A percentile compares a stretch with the other conserved stretches of the same genome.
These are phyloP conservation scores for Stemphylium vesicarium DNA, from an alignment of 2,329 filamentous ascomycete genomes.

Conservation along the genomic window DNA sequence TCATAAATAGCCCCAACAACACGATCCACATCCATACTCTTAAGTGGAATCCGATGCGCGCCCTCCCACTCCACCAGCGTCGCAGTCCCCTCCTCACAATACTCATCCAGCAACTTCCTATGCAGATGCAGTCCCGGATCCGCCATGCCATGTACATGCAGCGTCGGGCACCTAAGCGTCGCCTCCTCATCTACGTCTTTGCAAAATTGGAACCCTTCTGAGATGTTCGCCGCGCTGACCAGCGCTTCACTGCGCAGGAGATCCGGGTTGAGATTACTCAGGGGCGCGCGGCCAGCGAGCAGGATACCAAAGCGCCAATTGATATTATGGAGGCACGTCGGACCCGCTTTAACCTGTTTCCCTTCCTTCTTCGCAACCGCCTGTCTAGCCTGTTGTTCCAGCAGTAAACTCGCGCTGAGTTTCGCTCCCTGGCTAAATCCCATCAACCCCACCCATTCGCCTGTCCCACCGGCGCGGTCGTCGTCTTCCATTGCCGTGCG, in stretches of 20 bases:
- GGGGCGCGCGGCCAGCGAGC: slow-evolving; percentile 66
- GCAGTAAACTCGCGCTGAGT: slow-evolving; percentile 53
- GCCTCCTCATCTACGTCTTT: slow-evolving; percentile 50
- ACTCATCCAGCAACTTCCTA: slow-evolving; percentile 61
- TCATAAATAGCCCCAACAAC: slow-evolving; percentile 61
- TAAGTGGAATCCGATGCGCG: slow-evolving; percentile 73
- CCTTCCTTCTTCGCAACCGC: slow-evolving; percentile 37
- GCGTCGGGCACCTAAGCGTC: slow-evolving; percentile 64
- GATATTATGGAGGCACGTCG: slow-evolving; percentile 33
- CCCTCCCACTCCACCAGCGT: slow-evolving; percentile 76
- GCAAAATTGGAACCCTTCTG: slow-evolving; percentile 50
- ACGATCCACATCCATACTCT: slow-evolving; percentile 66
- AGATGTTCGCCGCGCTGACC: slow-evolving; percentile 51
- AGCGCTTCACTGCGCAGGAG: slow-evolving; percentile 46
- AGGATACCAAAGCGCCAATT: slow-evolving; percentile 67
- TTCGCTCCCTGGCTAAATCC: slow-evolving; percentile 61
- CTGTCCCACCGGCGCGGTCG: slow-evolving; percentile 47
- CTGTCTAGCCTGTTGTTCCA: slow-evolving; percentile 65
- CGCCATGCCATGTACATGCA: slow-evolving; percentile 71
- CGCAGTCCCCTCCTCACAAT: slow-evolving; percentile 62
- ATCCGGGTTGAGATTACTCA: slow-evolving; percentile 60
- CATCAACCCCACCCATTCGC: slow-evolving; percentile 58
- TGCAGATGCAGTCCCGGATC: slow-evolving; percentile 68
- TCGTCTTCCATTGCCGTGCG: slow-evolving; percentile 55
- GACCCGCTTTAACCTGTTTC: slow-evolving; percentile 25